These are phyloP conservation scores for Microbotryum intermedium DNA, from an alignment of 1,284 basidiomycete genomes.

Conservation along the genomic window DNA sequence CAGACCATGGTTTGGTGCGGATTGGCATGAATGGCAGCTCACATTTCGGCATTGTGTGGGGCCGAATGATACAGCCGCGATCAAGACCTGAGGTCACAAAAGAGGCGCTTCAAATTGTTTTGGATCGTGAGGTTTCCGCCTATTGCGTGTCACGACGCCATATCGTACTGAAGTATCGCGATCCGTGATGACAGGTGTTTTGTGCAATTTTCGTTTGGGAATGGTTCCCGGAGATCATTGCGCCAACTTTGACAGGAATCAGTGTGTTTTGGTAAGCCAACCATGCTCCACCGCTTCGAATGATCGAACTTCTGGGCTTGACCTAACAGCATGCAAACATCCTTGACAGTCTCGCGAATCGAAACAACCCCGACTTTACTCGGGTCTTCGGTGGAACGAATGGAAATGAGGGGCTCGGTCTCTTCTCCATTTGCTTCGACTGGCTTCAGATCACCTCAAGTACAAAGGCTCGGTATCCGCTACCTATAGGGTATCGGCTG, in stretches of 20 bases:
- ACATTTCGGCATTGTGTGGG: background rate
- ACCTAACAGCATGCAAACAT: no score
- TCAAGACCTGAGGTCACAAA: constrained; percentile 33
- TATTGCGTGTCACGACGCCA: no score
- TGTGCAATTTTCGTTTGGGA: no score
- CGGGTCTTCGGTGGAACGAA: no score
- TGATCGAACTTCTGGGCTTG: no score
- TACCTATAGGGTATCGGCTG: no score
- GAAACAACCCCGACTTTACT: no score
- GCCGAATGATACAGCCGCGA: constrained; percentile 36
- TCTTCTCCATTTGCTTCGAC: constrained; percentile 11
- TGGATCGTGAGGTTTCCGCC: background rate
- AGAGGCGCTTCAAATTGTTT: constrained; percentile 27
- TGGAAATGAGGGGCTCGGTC: background rate
- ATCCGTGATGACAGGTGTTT: background rate
- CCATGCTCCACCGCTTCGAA: no score
- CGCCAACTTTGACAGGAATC: constrained; percentile 46
- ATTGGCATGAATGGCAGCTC: background rate
- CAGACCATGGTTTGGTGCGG: background rate
- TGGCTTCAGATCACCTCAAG: constrained; percentile 48
- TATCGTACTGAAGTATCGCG: no score
- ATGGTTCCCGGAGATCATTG: background rate
- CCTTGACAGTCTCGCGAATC: no score
- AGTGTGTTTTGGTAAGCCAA: constrained; percentile 47
- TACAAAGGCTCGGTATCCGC: background rate